A percentile compares a stretch with the other conserved stretches of the same genome.
phyloP scores from a whole-genome alignment of 176 grass and related monocot genomes.

The Alloteropsis semialata region DNA sequence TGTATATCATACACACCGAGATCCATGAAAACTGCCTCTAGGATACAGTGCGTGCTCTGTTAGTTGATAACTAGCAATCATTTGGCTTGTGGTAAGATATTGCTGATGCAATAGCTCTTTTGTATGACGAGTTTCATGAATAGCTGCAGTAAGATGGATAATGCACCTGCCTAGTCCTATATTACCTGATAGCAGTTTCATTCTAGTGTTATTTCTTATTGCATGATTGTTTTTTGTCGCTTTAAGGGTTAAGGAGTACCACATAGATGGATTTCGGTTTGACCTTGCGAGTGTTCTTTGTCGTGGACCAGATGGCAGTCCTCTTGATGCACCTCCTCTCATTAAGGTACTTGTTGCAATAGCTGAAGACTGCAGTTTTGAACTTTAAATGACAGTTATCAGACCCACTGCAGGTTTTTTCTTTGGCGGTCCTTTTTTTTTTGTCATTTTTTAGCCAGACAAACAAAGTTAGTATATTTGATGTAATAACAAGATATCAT shows the following conservation, averaged over 20 bases:
- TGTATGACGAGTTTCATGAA: neutral
- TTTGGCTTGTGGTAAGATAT: conserved; percentile 25
- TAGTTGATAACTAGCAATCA: conserved; percentile 16
- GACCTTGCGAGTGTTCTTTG: conserved; percentile 98
- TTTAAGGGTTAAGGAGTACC: conserved; percentile 90
- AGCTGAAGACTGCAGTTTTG: neutral
- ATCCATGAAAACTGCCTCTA: neutral
- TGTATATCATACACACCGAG: conserved; percentile 2
- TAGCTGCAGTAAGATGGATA: conserved; percentile 1
- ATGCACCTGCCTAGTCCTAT: conserved; percentile 8
- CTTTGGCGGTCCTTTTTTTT: neutral
- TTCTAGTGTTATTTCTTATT: conserved; percentile 18
- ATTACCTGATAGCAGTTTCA: neutral
- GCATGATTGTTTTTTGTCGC: neutral
- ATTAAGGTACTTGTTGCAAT: conserved; percentile 60
- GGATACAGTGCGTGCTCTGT: conserved; percentile 3
- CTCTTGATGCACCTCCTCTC: conserved; percentile 84
- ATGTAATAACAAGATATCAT: neutral
- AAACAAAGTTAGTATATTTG: neutral
- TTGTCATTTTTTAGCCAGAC: neutral
- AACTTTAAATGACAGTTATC: conserved; percentile 3
- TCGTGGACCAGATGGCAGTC: conserved; percentile 75
- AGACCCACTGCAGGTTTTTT: neutral
- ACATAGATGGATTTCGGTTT: conserved; percentile 98
- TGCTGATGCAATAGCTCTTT: neutral